These are phyloP conservation scores for Mycena leptocephala DNA, from an alignment of 768 basidiomycete species.

Conservation along the genomic window DNA sequence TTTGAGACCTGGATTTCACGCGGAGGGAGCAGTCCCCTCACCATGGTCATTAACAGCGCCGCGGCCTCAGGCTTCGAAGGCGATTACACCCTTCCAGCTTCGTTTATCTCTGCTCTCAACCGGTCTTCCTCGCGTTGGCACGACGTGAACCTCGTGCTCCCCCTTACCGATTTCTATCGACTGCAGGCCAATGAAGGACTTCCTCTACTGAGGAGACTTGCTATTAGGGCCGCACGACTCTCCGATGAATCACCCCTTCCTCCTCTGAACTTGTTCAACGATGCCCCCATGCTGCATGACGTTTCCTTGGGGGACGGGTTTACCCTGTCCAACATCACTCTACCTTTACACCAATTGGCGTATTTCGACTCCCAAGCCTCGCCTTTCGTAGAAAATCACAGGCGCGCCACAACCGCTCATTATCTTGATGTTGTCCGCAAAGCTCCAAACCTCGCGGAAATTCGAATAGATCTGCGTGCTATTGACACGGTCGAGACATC, in stretches of 20 bases:
- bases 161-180: slow-evolving; percentile 12
- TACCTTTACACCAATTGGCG: slow-evolving; percentile 4
- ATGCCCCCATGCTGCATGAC: slow-evolving; percentile 11
- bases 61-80: neutral
- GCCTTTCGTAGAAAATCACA: too few species aligned
- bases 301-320: slow-evolving; percentile 3
- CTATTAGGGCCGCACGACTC: neutral
- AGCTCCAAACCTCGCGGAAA: neutral
- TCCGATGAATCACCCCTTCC: neutral
- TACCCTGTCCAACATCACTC: neutral
- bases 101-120: neutral
- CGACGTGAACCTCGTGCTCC: slow-evolving; percentile 17
- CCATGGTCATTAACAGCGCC: slow-evolving; percentile 8
- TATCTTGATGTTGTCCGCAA: neutral
- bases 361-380: slow-evolving; percentile 7
- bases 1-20: slow-evolving; percentile 24
- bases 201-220: slow-evolving; percentile 2
- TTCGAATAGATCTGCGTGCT: neutral
- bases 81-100: neutral
- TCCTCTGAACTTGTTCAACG: neutral
- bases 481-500: neutral
- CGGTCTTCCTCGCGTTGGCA: slow-evolving; percentile 11
- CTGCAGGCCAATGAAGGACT: slow-evolving; percentile 12
- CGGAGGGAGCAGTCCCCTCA: slow-evolving; percentile 9
- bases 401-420: neutral